Percentiles rank a stretch among this genome's conserved stretches.
These are phyloP conservation scores for Herpotrichia juniperi DNA, from an alignment of 2,329 filamentous ascomycete species.

Conservation along the genomic window DNA sequence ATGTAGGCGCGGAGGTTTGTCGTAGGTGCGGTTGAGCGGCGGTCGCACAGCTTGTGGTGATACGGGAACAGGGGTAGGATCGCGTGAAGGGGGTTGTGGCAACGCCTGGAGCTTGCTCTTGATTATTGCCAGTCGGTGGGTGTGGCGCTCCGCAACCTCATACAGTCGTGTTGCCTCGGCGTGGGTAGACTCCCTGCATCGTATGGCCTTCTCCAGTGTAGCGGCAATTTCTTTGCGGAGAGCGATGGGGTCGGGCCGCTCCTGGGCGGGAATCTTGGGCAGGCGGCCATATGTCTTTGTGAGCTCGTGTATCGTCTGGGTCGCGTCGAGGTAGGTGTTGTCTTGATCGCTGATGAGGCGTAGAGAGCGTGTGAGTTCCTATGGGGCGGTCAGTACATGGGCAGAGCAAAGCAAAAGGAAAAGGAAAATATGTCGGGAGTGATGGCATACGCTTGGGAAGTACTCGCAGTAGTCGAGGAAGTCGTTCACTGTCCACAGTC, in stretches of 20 bases:
- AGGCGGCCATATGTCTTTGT: conserved; percentile 57
- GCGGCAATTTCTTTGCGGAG: conserved; percentile 64
- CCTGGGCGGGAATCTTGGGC: conserved; percentile 55
- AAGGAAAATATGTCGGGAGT: too few relatives aligned
- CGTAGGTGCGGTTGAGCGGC: conserved; percentile 32
- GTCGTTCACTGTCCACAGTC: conserved; percentile 62
- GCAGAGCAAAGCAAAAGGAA: background rate
- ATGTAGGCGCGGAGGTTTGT: conserved; percentile 34
- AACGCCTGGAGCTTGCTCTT: conserved; percentile 66
- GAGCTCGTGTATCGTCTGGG: conserved; percentile 55
- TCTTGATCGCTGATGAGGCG: conserved; percentile 64
- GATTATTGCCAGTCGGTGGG: conserved; percentile 63
- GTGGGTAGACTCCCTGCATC: conserved; percentile 61
- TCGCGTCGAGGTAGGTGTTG: conserved; percentile 48
- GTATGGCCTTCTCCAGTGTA: conserved; percentile 60
- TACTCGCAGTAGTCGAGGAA: conserved; percentile 74
- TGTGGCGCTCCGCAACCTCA: conserved; percentile 63
- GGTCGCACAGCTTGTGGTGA: conserved; percentile 51
- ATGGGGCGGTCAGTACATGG: conserved; percentile 22
- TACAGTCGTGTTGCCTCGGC: conserved; percentile 63
- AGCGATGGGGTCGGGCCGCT: conserved; percentile 57
- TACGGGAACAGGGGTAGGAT: conserved; percentile 60
- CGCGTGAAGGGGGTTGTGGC: conserved; percentile 65
- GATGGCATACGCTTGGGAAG: conserved; percentile 52
- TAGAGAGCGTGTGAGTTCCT: conserved; percentile 67